A percentile compares a stretch with the other conserved stretches of the same genome.
These are phyloP conservation scores for Aspergillus texensis DNA, from an alignment of 2,329 filamentous ascomycete genomes.

Conservation along the genomic window DNA sequence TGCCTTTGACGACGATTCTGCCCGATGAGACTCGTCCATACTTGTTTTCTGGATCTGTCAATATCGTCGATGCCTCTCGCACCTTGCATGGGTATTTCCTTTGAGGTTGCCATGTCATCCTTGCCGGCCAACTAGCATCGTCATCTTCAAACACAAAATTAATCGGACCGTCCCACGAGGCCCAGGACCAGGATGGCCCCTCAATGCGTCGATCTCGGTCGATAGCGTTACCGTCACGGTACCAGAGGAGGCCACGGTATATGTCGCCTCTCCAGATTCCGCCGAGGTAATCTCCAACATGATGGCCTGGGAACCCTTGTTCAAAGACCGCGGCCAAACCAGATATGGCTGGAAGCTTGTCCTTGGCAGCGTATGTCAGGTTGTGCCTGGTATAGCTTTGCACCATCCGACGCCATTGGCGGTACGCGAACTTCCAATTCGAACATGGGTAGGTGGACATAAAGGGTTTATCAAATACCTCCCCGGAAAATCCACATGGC, in stretches of 20 bases:
- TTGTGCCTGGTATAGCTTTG: background rate
- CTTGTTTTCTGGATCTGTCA: background rate
- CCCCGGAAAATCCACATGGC: background rate
- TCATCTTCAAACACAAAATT: background rate
- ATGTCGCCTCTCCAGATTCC: background rate
- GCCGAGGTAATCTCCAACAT: background rate
- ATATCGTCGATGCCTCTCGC: background rate
- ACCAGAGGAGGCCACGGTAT: background rate
- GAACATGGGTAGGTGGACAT: background rate
- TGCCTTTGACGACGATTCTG: background rate
- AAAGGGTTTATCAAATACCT: background rate
- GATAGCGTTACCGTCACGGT: background rate
- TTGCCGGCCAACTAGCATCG: background rate
- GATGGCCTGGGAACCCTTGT: background rate
- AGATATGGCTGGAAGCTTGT: background rate
- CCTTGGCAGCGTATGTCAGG: background rate
- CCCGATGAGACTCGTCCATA: background rate
- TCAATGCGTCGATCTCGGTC: background rate
- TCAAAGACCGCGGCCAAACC: background rate
- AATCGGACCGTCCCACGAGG: background rate
- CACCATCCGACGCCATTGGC: background rate
- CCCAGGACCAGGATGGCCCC: background rate
- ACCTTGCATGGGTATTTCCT: background rate
- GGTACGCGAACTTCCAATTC: background rate
- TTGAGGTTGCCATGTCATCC: background rate